These are phyloP conservation scores for Camellia oleifera DNA, from an alignment of 179 eudicot genomes.

Conservation along the genomic window DNA sequence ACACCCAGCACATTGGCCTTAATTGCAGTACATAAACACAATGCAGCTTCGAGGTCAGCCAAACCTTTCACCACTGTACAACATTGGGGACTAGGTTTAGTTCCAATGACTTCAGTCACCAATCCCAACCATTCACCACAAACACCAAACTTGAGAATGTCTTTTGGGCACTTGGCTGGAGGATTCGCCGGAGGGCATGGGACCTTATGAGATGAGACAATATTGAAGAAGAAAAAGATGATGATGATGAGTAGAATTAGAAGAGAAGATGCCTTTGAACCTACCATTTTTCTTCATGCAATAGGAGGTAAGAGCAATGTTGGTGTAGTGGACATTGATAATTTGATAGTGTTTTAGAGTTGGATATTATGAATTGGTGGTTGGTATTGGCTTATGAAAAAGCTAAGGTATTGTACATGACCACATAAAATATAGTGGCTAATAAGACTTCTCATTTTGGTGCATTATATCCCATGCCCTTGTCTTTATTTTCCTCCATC, in stretches of 20 bases:
- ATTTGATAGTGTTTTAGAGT: not conserved
- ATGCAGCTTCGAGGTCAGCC: slow-evolving; percentile 28
- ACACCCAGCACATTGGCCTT: too few species aligned
- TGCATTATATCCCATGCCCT: not conserved
- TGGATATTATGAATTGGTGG: slow-evolving; percentile 1
- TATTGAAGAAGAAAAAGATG: slow-evolving; percentile 33
- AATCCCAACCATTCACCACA: slow-evolving; percentile 86
- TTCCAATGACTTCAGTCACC: slow-evolving; percentile 66
- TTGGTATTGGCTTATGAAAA: not conserved
- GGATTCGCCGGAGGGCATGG: slow-evolving; percentile 28
- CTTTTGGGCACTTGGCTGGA: slow-evolving; percentile 58
- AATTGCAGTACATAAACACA: too few species aligned
- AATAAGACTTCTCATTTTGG: not conserved
- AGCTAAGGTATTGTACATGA: too few species aligned
- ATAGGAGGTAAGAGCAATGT: not conserved
- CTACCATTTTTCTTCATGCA: too few species aligned
- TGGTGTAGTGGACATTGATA: not conserved
- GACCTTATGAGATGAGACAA: slow-evolving; percentile 35
- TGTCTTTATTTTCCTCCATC: not conserved
- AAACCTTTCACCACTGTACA: slow-evolving; percentile 58
- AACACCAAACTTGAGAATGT: slow-evolving; percentile 71
- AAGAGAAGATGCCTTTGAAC: slow-evolving; percentile 12
- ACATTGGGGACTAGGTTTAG: slow-evolving; percentile 63
- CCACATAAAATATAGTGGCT: not conserved
- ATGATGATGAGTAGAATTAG: slow-evolving; percentile 32